A percentile compares a stretch with the other conserved stretches of the same genome.
phyloP scores from a whole-genome alignment of 148 eudicot genomes.

The Spergularia marina region DNA sequence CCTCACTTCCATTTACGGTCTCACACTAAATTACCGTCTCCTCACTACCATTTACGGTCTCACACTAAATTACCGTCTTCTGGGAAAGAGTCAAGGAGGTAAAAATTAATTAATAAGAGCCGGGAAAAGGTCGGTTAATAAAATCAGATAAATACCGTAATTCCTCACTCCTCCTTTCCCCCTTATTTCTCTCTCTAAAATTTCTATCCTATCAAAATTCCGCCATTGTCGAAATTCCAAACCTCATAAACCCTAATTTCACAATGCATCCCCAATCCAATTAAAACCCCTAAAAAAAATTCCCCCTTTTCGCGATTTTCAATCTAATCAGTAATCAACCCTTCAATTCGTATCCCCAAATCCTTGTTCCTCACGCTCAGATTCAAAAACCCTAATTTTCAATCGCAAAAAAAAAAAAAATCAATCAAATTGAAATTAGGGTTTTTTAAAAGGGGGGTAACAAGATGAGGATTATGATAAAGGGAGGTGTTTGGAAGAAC shows the following conservation, averaged over 20 bases:
- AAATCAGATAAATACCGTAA: neutral
- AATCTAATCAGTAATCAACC: neutral
- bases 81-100: too few relatives aligned
- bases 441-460: slow-evolving; percentile 7
- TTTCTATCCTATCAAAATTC: neutral
- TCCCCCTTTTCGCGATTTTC: neutral
- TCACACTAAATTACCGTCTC: too few relatives aligned
- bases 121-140: too few relatives aligned
- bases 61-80: too few relatives aligned
- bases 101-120: too few relatives aligned
- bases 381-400: neutral
- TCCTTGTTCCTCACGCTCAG: neutral
- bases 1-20: too few relatives aligned
- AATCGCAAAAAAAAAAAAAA: neutral
- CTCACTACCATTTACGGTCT: too few relatives aligned
- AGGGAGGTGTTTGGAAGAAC: slow-evolving; percentile 99
- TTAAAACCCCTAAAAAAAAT: neutral
- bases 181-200: neutral
- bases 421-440: neutral
- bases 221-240: slow-evolving; percentile 16
- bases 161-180: neutral
- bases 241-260: slow-evolving; percentile 20
- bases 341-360: neutral
- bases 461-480: slow-evolving; percentile 99
- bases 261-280: neutral